phyloP scores from a whole-genome alignment of 1,284 basidiomycete genomes.

The Erythrobasidium hasegawianum region DNA sequence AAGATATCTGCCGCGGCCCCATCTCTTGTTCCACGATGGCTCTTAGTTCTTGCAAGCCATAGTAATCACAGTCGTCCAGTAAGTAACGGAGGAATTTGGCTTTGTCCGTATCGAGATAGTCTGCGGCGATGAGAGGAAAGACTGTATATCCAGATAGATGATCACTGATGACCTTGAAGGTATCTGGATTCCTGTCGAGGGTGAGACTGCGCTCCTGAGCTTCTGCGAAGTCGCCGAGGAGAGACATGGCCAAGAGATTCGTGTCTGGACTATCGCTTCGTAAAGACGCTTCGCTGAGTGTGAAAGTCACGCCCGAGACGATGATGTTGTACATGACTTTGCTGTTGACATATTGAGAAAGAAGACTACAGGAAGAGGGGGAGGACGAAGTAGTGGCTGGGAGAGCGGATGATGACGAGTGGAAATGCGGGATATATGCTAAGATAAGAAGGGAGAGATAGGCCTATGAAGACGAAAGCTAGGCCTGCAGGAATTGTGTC shows the following conservation, averaged over 20 bases:
- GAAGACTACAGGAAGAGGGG: no score
- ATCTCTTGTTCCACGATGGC: no score
- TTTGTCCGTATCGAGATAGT: neutral
- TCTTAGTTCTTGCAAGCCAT: slow-evolving; percentile 8
- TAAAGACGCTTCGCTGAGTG: neutral
- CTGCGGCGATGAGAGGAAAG: slow-evolving; percentile 1
- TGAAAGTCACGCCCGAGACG: neutral
- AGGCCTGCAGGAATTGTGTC: no score
- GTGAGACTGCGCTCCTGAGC: neutral
- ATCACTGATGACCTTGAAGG: slow-evolving; percentile 11
- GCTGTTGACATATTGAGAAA: no score
- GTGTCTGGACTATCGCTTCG: neutral
- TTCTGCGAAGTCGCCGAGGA: slow-evolving; percentile 19
- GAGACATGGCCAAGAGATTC: slow-evolving; percentile 15
- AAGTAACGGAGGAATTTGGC: slow-evolving; percentile 5
- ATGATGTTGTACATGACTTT: slow-evolving; percentile 1
- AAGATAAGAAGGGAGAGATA: no score
- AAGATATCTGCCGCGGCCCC: no score
- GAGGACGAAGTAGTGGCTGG: no score
- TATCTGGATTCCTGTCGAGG: slow-evolving; percentile 7
- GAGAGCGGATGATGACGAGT: no score
- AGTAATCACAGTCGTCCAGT: slow-evolving; percentile 17
- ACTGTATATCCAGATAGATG: slow-evolving; percentile 19
- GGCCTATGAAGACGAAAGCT: no score
- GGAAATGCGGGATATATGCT: no score